Evolutionary conservation across 164 flowering plant species (phyloP).

Genomic region (Dillenia suffruticosa): DNA sequence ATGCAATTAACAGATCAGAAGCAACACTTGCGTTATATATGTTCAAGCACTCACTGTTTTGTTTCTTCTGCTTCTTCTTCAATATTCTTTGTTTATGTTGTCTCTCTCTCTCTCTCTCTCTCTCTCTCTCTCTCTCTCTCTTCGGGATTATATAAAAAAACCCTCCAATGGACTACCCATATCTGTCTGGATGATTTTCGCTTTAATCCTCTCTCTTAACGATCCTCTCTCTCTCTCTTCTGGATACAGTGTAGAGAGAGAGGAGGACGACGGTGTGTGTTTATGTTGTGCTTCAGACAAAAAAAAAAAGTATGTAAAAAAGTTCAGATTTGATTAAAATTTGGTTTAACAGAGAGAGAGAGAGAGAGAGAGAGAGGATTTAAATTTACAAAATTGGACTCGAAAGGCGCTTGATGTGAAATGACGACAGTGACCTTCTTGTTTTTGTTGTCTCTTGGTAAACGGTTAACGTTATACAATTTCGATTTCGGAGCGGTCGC

Average conservation of each 20-base stretch:
- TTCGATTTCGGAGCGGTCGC: too few species aligned
- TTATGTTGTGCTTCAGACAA: background rate
- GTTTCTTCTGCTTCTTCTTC: conserved; percentile 4
- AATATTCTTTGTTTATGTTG: background rate
- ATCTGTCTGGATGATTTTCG: conserved; percentile 4
- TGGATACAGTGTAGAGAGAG: background rate
- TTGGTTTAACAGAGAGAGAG: background rate
- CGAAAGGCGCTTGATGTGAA: too few species aligned
- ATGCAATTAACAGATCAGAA: too few species aligned
- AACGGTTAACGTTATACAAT: too few species aligned
- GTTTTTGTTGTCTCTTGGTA: too few species aligned
- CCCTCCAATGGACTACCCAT: too few species aligned
- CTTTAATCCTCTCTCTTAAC: conserved; percentile 13
- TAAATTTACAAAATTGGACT: too few species aligned
- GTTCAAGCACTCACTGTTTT: conserved; percentile 9
- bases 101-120: background rate
- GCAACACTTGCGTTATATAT: conserved; percentile 8
- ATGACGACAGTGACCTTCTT: too few species aligned
- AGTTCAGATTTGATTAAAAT: background rate
- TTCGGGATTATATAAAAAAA: background rate
- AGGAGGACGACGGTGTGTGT: background rate
- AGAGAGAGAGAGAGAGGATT: too few species aligned
- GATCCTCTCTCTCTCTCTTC: conserved; percentile 1
- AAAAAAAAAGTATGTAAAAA: background rate
- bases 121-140: conserved; percentile 1